Percentiles rank a stretch among this genome's conserved stretches.
phyloP scores from a whole-genome alignment of 257 asterid genomes.

The Handroanthus guayacan region DNA sequence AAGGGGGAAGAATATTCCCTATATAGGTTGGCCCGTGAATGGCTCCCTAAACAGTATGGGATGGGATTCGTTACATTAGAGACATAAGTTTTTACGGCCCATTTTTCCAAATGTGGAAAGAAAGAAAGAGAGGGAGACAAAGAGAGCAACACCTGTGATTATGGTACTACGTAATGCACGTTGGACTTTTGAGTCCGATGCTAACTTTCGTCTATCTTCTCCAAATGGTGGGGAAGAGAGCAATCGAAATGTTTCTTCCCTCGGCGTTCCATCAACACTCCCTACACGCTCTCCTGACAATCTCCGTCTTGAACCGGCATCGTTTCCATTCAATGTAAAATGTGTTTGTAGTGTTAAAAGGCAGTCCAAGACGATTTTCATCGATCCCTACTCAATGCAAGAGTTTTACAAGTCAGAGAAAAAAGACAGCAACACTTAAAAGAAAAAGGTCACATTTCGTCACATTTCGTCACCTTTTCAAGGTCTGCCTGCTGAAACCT shows the following conservation, averaged over 20 bases:
- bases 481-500: slow-evolving; percentile 75
- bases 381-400: slow-evolving; percentile 65
- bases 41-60: too few species aligned
- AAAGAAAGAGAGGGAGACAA: background rate
- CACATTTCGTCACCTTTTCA: slow-evolving; percentile 59
- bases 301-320: slow-evolving; percentile 52
- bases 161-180: slow-evolving; percentile 59
- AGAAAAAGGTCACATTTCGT: background rate
- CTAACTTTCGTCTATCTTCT: slow-evolving; percentile 53
- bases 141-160: slow-evolving; percentile 53
- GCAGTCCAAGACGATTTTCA: slow-evolving; percentile 78
- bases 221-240: slow-evolving; percentile 59
- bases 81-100: too few species aligned
- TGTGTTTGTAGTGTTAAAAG: slow-evolving; percentile 68
- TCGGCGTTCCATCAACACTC: slow-evolving; percentile 41
- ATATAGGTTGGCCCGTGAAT: too few species aligned
- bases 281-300: slow-evolving; percentile 47
- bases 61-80: too few species aligned
- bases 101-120: background rate
- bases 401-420: background rate
- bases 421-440: too few species aligned
- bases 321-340: slow-evolving; percentile 50
- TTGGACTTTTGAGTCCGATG: slow-evolving; percentile 47
- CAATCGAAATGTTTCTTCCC: slow-evolving; percentile 47
- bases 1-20: too few species aligned